phyloP scores from a whole-genome alignment of 441 rosid genomes.

The Hura crepitans region DNA sequence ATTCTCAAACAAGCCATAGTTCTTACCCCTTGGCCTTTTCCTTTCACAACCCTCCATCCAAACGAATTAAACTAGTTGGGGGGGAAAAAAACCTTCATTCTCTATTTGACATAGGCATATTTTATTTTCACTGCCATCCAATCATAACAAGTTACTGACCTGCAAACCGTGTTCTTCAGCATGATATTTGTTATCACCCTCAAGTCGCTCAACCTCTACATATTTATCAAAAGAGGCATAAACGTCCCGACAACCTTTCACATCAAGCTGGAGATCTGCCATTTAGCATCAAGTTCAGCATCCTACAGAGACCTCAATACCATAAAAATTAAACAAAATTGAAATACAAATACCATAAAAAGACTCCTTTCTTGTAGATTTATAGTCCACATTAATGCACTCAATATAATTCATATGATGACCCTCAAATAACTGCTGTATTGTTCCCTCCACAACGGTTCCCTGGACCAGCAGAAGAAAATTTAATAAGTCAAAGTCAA shows the following conservation, averaged over 20 bases:
- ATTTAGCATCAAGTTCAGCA: conserved; percentile 21
- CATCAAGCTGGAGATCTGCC: conserved; percentile 96
- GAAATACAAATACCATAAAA: conserved; percentile 59
- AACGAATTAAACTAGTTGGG: neutral
- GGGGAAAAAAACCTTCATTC: neutral
- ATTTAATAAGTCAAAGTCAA: conserved; percentile 14
- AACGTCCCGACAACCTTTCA: conserved; percentile 93
- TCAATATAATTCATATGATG: conserved; percentile 91
- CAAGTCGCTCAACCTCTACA: conserved; percentile 95
- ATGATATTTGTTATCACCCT: conserved; percentile 94
- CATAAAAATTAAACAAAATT: conserved; percentile 14
- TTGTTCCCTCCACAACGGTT: conserved; percentile 94
- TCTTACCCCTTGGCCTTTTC: neutral
- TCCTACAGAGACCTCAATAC: conserved; percentile 8
- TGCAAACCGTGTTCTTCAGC: conserved; percentile 90
- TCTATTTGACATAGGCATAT: neutral
- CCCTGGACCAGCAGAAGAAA: conserved; percentile 44
- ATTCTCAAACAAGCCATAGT: neutral
- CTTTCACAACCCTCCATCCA: neutral
- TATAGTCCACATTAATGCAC: conserved; percentile 90
- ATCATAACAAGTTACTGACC: conserved; percentile 38
- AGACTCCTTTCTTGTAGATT: conserved; percentile 87
- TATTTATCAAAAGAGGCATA: conserved; percentile 95
- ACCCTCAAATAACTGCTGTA: conserved; percentile 87
- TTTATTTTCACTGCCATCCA: neutral